Evolutionary conservation across 768 basidiomycete genomes (phyloP), one percentile per base, ranked within the genome.

Genomic region (Tremella mesenterica): DNA sequence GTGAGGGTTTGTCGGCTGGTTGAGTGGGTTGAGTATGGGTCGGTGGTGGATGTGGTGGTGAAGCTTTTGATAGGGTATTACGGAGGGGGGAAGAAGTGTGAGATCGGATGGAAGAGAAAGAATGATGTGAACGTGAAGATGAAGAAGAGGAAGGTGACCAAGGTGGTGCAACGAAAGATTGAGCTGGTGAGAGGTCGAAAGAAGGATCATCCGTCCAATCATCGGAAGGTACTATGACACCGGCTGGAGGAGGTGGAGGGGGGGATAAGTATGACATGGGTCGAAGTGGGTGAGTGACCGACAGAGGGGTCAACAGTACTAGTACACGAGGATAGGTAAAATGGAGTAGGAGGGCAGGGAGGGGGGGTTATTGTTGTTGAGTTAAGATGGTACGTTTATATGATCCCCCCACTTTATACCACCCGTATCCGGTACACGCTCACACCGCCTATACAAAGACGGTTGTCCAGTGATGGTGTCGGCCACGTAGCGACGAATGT

Each of bases 181-280:
- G 23, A 36, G 23, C 20, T 18, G 14, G 51, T 13, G 52, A 51
- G 27, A 70, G 46, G 34, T 66, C 66, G 48, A 70, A 70, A 13
- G 67, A 65, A 2, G 58, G 60, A 33, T 70, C 69, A 26, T 70
- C 64, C 14, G 56, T 50, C 69, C 69, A 70, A 53, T 70, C 62
- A 23, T 70, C 69, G 4, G 56, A 53, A 4, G 63, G 59, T 27
- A 61, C 50, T 44, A 48, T 56, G 1, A 48, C 43, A 16, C 57
- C 56, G 4, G 60, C 53, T 4, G 60, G 58, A 6, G 59, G 58
- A n/a, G 54, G 58, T n/a, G 38, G 38, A 4, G 38, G 38, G 14
- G n/a, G n/a, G n/a, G n/a, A n/a, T n/a, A n/a, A n/a, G n/a, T n/a
- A n/a, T n/a, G n/a, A n/a, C n/a, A n/a, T n/a, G n/a, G n/a, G n/a